phyloP scores from a whole-genome alignment of 352 stramenopile genomes.

The Globisporangium perplexum region DNA sequence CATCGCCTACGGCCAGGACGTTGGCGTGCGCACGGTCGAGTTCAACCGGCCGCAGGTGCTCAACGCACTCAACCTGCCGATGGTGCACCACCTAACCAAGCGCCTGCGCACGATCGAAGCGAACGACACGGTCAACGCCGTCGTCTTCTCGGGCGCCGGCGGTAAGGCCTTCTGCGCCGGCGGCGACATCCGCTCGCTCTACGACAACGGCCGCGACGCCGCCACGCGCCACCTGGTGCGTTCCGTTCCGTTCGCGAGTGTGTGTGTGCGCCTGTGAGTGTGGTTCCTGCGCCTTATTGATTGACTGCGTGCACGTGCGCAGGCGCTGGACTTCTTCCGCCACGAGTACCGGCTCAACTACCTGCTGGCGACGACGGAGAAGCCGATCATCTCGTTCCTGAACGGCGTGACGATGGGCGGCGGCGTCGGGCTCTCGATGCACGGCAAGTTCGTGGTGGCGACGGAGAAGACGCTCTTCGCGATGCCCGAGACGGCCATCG shows the following conservation, averaged over 20 bases:
- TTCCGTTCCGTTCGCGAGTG: no score
- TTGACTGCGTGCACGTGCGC: neutral
- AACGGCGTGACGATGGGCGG: slow-evolving; percentile 99
- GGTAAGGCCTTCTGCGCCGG: slow-evolving; percentile 93
- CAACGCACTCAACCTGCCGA: slow-evolving; percentile 90
- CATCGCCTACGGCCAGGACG: slow-evolving; percentile 76
- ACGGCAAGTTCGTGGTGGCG: slow-evolving; percentile 95
- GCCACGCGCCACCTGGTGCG: slow-evolving; percentile 52
- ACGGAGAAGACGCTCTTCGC: slow-evolving; percentile 97
- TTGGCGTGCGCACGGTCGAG: slow-evolving; percentile 71
- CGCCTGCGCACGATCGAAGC: slow-evolving; percentile 76
- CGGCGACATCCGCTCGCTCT: slow-evolving; percentile 92
- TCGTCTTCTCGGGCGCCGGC: slow-evolving; percentile 79
- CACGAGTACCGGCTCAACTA: slow-evolving; percentile 96
- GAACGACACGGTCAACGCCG: slow-evolving; percentile 73
- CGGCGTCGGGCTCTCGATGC: slow-evolving; percentile 95
- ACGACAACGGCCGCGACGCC: slow-evolving; percentile 71
- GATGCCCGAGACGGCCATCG: slow-evolving; percentile 99
- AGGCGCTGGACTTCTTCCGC: slow-evolving; percentile 91
- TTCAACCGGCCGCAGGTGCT: slow-evolving; percentile 91
- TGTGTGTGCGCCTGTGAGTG: no score
- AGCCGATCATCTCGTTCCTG: slow-evolving; percentile 91
- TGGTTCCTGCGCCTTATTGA: no score
- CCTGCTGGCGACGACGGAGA: slow-evolving; percentile 78
- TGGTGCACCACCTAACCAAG: slow-evolving; percentile 89